phyloP scores from a whole-genome alignment of 495 filamentous ascomycete genomes.

The Trichocladium uniseriatum region DNA sequence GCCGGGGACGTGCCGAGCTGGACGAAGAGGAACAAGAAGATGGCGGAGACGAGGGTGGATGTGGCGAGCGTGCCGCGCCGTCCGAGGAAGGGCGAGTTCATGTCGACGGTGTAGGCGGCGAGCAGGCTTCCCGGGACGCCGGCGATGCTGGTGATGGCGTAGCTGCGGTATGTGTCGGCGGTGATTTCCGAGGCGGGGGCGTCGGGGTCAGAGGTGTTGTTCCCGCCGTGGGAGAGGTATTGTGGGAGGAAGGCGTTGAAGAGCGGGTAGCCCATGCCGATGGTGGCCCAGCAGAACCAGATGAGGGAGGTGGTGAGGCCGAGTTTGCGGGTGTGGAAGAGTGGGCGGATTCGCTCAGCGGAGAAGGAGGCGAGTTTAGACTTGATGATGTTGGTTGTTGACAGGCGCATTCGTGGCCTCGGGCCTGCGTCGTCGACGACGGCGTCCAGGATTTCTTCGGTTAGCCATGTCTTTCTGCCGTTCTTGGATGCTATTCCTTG shows the following conservation, averaged over 20 bases:
- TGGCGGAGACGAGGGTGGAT: conserved; percentile 59
- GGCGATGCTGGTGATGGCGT: conserved; percentile 61
- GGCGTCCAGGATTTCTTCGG: conserved; percentile 47
- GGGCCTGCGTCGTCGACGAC: conserved; percentile 33
- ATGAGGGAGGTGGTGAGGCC: conserved; percentile 43
- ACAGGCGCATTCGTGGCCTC: conserved; percentile 17
- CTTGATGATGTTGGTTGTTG: conserved; percentile 30
- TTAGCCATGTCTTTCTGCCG: conserved; percentile 53
- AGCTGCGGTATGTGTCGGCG: conserved; percentile 55
- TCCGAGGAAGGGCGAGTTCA: conserved; percentile 53
- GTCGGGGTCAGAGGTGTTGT: neutral
- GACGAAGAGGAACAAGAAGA: conserved; percentile 58
- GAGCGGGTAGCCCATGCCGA: conserved; percentile 57
- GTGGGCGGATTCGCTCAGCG: conserved; percentile 34
- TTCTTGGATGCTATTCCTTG: conserved; percentile 68
- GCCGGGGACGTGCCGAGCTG: conserved; percentile 50
- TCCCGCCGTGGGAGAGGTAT: conserved; percentile 61
- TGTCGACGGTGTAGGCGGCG: conserved; percentile 61
- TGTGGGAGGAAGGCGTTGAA: conserved; percentile 83
- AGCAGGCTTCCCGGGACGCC: conserved; percentile 67
- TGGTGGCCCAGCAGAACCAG: conserved; percentile 49
- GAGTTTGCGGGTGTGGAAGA: conserved; percentile 40
- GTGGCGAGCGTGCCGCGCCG: conserved; percentile 62
- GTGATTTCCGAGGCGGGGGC: conserved; percentile 17
- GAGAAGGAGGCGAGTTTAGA: conserved; percentile 36